phyloP scores from a whole-genome alignment of 2,329 filamentous ascomycete genomes.

The Tolypocladium paradoxum region DNA sequence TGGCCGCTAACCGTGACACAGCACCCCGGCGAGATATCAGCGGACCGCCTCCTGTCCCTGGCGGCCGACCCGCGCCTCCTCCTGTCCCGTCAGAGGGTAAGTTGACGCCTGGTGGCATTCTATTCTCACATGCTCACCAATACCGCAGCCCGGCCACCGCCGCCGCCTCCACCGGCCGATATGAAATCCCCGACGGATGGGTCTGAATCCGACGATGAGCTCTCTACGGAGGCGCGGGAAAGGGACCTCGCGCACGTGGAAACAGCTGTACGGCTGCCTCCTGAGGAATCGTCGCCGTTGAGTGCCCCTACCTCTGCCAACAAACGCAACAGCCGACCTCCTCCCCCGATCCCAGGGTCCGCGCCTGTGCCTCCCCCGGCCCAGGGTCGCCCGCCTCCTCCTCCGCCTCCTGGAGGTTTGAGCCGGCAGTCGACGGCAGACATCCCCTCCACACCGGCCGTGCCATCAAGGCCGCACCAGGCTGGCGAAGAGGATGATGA shows the following conservation, averaged over 20 bases:
- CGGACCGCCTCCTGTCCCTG: conserved; percentile 35
- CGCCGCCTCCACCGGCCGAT: conserved; percentile 39
- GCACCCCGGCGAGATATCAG: conserved; percentile 20
- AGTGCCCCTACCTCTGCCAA: conserved; percentile 32
- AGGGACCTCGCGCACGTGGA: conserved; percentile 27
- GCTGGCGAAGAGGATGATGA: conserved; percentile 57
- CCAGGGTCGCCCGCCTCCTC: conserved; percentile 54
- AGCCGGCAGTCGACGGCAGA: conserved; percentile 52
- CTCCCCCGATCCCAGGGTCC: conserved; percentile 49
- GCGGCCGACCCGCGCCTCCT: conserved; percentile 43
- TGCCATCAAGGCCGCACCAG: conserved; percentile 26
- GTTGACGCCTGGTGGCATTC: conserved; percentile 16
- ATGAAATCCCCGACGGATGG: conserved; percentile 60
- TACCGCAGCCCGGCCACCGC: conserved; percentile 50
- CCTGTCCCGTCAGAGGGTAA: conserved; percentile 51
- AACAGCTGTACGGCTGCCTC: conserved; percentile 23
- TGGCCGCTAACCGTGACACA: conserved; percentile 18
- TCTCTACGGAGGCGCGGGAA: conserved; percentile 45
- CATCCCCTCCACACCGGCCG: conserved; percentile 28
- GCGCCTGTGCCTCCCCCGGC: conserved; percentile 34
- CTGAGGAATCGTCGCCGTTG: conserved; percentile 31
- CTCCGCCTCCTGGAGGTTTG: conserved; percentile 47
- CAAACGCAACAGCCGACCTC: conserved; percentile 46
- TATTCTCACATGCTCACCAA: conserved; percentile 12
- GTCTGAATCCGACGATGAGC: conserved; percentile 82